Conservation (phyloP, 257 asterid genomes). For the Fraxinus cuspidata region DNA sequence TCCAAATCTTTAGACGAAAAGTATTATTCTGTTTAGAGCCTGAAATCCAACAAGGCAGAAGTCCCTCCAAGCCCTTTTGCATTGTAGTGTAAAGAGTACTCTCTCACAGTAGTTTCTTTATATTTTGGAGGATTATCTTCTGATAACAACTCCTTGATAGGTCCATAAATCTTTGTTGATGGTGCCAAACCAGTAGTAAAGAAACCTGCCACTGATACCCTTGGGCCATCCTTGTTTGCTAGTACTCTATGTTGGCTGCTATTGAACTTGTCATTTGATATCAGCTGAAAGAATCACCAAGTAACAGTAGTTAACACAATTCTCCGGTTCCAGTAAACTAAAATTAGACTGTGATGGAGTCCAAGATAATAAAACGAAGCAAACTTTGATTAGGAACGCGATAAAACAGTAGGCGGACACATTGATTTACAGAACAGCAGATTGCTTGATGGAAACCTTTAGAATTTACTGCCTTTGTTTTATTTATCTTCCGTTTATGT, state of each 20-base stretch:
- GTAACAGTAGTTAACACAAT: neutral
- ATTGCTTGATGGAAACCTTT: no score
- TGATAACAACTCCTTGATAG: constrained; percentile 48
- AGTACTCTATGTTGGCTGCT: constrained; percentile 53
- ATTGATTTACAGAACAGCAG: no score
- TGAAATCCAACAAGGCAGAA: constrained; percentile 46
- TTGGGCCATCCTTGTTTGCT: constrained; percentile 41
- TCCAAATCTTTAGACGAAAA: neutral
- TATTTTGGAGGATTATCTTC: constrained; percentile 50
- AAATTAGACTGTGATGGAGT: no score
- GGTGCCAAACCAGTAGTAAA: constrained; percentile 49
- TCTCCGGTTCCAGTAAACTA: neutral
- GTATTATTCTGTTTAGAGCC: constrained; percentile 22
- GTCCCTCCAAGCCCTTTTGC: constrained; percentile 51
- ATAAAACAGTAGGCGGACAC: no score
- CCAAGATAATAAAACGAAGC: no score
- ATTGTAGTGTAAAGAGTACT: constrained; percentile 42
- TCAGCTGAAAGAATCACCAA: constrained; percentile 35
- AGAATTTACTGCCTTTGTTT: no score
- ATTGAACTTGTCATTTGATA: constrained; percentile 52
- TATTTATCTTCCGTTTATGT: neutral
- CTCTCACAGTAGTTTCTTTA: constrained; percentile 47
- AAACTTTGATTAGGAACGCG: no score
- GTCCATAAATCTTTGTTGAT: constrained; percentile 43
- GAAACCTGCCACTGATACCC: constrained; percentile 57